phyloP scores from a whole-genome alignment of 1,284 basidiomycete genomes.

The Laetiporus sulphureus region DNA sequence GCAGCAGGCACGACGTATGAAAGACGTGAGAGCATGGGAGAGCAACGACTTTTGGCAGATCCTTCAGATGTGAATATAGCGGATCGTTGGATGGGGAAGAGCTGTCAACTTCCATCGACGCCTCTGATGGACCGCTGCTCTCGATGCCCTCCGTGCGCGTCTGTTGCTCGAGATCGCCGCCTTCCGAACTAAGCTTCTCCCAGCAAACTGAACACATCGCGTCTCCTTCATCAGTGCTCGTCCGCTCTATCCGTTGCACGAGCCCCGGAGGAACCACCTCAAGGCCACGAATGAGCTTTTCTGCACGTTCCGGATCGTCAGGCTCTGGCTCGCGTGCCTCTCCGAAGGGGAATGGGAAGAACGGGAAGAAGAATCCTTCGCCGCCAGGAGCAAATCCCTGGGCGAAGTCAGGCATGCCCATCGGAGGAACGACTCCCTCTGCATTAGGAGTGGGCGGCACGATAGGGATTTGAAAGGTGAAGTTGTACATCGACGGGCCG shows the following conservation, averaged over 20 bases:
- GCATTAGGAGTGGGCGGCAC: constrained; percentile 4
- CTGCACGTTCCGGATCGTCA: constrained; percentile 62
- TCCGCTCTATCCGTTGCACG: constrained; percentile 56
- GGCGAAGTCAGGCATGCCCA: constrained; percentile 1
- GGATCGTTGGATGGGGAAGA: constrained; percentile 1
- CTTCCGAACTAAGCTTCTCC: constrained; percentile 53
- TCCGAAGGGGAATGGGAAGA: constrained; percentile 16
- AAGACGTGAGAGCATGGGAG: constrained; percentile 77
- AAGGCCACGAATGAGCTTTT: constrained; percentile 51
- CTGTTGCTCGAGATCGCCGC: constrained; percentile 29
- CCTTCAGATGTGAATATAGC: constrained; percentile 2
- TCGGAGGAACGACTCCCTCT: neutral
- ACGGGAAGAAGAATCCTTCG: constrained; percentile 9
- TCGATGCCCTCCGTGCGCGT: constrained; percentile 17
- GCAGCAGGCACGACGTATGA: constrained; percentile 66
- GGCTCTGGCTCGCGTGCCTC: constrained; percentile 32
- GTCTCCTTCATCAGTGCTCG: constrained; percentile 38
- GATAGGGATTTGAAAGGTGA: constrained; percentile 15
- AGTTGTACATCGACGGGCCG: constrained; percentile 12
- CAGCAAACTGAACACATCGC: constrained; percentile 69
- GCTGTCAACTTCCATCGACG: constrained; percentile 11
- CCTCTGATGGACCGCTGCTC: constrained; percentile 11
- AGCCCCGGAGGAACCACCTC: constrained; percentile 61
- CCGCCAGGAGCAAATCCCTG: constrained; percentile 5
- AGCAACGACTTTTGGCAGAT: constrained; percentile 41